Base-by-base conservation (phyloP, 2,329 filamentous ascomycete genomes). In the Ophiostoma triangulosporum region DNA sequence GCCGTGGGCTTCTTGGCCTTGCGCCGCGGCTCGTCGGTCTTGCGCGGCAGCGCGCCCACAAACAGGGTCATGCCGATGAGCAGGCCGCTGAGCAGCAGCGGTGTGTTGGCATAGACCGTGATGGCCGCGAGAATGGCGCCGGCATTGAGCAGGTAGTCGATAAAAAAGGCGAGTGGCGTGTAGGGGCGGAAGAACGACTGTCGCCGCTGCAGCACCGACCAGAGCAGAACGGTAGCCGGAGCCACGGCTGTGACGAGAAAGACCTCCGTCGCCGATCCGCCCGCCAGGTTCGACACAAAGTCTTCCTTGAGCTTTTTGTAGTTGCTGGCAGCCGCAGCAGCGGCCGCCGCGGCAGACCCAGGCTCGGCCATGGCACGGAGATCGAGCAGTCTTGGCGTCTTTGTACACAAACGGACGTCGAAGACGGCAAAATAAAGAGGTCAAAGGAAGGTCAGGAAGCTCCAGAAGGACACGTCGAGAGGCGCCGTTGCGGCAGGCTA, bases 301-400 rank as follows among this genome's bases (percentile, higher is more conserved):
- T 88, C 88, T 73, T 95, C 90, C 72, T 98, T 98, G 61, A 85
- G 76, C 63, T 85, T 80, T 71, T 96, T 98, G 74, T 96, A 95
- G 69, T 76, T 83, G 55, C 68, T 68, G 48, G 70, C 62, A 64
- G 67, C 56, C 4, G 58, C 51, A 3, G 54, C 58, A 1, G 54
- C 55, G 5, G 53, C 50, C 51, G 56, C 55, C 3, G 53, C 54
- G 3, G 46, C 26, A 20, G 52, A 27, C 6, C 50, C 29, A 4
- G 51, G 48, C 53, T 59, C 53, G 24, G 50, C 53, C 54, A 56
- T 56, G 29, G 6, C 17, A n/a, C n/a, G n/a, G n/a, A n/a, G n/a
- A n/a, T n/a, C n/a, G n/a, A n/a, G n/a, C n/a, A n/a, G n/a, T n/a
- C n/a, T n/a, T n/a, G n/a, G n/a, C n/a, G 26, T 7, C 7, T 43